These are phyloP conservation scores for Dothidotthia symphoricarpi DNA, from an alignment of 2,329 filamentous ascomycete genomes.

Conservation along the genomic window DNA sequence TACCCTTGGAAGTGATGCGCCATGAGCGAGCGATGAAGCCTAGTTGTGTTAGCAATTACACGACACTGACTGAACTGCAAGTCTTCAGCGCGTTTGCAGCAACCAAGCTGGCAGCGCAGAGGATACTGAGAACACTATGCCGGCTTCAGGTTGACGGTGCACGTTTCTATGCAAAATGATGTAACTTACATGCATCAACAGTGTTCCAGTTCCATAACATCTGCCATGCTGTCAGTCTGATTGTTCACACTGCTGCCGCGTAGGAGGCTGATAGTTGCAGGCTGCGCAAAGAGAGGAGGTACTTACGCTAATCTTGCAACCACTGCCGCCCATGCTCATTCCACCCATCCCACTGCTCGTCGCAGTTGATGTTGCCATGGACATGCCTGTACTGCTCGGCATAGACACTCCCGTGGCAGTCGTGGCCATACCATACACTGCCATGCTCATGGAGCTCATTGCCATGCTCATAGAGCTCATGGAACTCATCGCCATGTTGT, in stretches of 20 bases:
- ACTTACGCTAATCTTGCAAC: slow-evolving; percentile 36
- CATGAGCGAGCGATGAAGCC: slow-evolving; percentile 68
- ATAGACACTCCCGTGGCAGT: slow-evolving; percentile 23
- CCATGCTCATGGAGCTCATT: not conserved
- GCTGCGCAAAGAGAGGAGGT: not conserved
- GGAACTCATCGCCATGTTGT: slow-evolving; percentile 14
- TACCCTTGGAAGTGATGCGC: slow-evolving; percentile 66
- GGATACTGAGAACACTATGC: no score
- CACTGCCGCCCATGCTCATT: slow-evolving; percentile 26
- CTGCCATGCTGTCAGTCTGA: slow-evolving; percentile 10
- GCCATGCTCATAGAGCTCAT: slow-evolving; percentile 5
- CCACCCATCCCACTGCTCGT: slow-evolving; percentile 8
- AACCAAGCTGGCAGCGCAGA: no score
- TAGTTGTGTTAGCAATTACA: slow-evolving; percentile 1
- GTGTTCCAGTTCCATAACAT: slow-evolving; percentile 84
- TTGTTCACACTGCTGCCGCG: no score
- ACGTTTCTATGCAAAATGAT: not conserved
- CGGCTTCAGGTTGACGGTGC: no score
- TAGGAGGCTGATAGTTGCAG: not conserved
- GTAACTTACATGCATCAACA: slow-evolving; percentile 57
- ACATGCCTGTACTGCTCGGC: slow-evolving; percentile 21
- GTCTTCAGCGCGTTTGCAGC: no score
- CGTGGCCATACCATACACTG: slow-evolving; percentile 11
- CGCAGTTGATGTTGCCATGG: slow-evolving; percentile 1
- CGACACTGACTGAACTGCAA: no score